Evolutionary conservation across 352 stramenopile genomes (phyloP), one percentile per base, ranked within the genome.

Genomic region (Phytopythium boreale): DNA sequence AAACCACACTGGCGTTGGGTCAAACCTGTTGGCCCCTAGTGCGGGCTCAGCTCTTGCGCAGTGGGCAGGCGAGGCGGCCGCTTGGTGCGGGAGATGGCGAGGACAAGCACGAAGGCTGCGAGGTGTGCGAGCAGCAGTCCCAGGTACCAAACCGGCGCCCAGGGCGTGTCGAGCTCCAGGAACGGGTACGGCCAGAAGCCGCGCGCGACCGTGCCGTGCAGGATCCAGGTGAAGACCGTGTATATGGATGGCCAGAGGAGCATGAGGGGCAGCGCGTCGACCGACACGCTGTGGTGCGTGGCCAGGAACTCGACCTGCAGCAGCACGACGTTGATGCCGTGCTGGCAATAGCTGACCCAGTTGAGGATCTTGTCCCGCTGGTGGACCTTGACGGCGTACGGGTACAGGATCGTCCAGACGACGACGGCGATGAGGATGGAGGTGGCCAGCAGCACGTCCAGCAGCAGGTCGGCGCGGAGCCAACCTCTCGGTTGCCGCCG

Each of bases 101-200:
- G 71, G 43, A 88, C 64, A 2, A 79, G 31, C 49, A 74, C 37
- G 17, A 90, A 69, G 2, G 67, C 68, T 17, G 68, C 34, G 24
- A 87, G 51, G 65, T 90, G 80, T 14, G 79, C 79, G 41, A 79
- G 56, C 22, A 93, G 63, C 27, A 90, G 47, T 7, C 80, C 77
- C 7, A 68, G 75, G 61, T 92, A 95, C 86, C 84, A 92, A 27
- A 91, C 56, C 4, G 84, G 84, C 2, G 86, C 82, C 69, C 69
- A 90, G 8, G 82, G 86, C n/a, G 82, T 90, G 53, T 92, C 56
- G 24, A 91, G 49, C 24, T 88, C 63, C 26, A 95, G 62, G 67
- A 95, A 95, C 46, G 86, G 86, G 55, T 95, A 95, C 20, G 84
- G 86, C 86, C 84, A 95, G 60, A 90, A 91, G 22, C 80, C 79